Base-by-base conservation (phyloP, 768 basidiomycete species). In the Psilocybe azurescens region DNA sequence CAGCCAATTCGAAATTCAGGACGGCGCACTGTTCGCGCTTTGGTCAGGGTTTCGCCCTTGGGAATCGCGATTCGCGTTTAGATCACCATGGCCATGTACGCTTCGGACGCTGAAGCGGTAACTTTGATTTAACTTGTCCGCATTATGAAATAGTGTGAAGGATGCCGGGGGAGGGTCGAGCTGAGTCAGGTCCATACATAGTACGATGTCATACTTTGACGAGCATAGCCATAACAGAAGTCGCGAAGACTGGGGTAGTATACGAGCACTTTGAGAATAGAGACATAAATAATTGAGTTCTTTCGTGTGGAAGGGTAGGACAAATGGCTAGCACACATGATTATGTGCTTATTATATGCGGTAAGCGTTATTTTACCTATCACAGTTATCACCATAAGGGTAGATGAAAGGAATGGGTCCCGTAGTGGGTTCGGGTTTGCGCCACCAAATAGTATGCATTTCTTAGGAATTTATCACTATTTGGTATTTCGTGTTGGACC, bases 331-430 rank as follows among this genome's bases (percentile, higher is more conserved):
- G 41, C 41, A 44, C 41, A 44, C 41, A 44, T 44, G 41, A 44
- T 44, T 44, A 44, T 44, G n/a, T 13, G 41, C 14, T 44, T 44
- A 13, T 44, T 44, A 44, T 44, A 16, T 44, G 41, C 14, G 41
- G 41, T 44, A 44, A 9, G 41, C 11, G 8, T 44, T 44, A 44
- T 44, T 44, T 44, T 44, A 9, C 41, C 11, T 14, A 44, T 44
- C 41, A n/a, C 14, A 44, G 14, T 44, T 61, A 65, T 30, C 61
- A 56, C 63, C 66, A 59, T 62, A 62, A 62, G 61, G 63, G 52
- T 60, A 64, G 60, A 64, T 64, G 60, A 54, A 62, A 32, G 47
- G 20, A 54, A 54, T 36, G 39, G 54, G 18, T 41, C 36, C 60
- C 41, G 36, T 30, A 44, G 30, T 16, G 46, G 33, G n/a, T 29